A percentile compares a stretch with the other conserved stretches of the same genome.
Evolutionary conservation across 2,329 filamentous ascomycete genomes (phyloP).

Genomic region (Daldinia sp.): DNA sequence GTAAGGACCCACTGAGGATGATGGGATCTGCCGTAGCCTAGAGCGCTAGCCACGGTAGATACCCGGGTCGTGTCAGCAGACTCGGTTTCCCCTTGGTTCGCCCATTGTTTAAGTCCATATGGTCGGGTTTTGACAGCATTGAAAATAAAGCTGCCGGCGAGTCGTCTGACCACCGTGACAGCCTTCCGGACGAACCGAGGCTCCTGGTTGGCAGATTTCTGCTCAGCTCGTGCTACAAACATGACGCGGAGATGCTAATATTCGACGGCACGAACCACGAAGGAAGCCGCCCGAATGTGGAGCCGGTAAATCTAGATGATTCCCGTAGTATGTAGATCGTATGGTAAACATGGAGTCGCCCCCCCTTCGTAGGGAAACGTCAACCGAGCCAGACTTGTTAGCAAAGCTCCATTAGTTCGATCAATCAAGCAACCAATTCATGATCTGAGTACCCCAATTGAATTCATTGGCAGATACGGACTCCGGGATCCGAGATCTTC

Average conservation of each 20-base stretch:
- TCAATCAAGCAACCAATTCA: slow-evolving; percentile 34
- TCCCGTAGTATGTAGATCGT: slow-evolving; percentile 34
- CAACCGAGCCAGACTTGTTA: slow-evolving; percentile 20
- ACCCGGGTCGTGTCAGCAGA: slow-evolving; percentile 28
- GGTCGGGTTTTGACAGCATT: slow-evolving; percentile 13
- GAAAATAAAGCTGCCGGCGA: slow-evolving; percentile 4
- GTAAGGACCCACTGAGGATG: slow-evolving; percentile 17
- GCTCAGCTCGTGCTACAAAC: slow-evolving; percentile 32
- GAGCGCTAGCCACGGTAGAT: slow-evolving; percentile 32
- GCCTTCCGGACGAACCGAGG: slow-evolving; percentile 24
- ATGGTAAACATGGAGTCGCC: slow-evolving; percentile 14
- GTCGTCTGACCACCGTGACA: slow-evolving; percentile 30
- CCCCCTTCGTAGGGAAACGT: slow-evolving; percentile 11
- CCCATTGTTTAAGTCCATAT: slow-evolving; percentile 12
- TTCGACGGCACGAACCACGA: slow-evolving; percentile 7
- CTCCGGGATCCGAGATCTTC: slow-evolving; percentile 38
- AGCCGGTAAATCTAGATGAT: slow-evolving; percentile 33
- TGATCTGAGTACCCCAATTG: slow-evolving; percentile 4
- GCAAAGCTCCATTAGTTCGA: slow-evolving; percentile 25
- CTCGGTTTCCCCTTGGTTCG: slow-evolving; percentile 25
- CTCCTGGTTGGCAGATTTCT: slow-evolving; percentile 28
- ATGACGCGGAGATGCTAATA: no score
- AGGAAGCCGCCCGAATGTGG: slow-evolving; percentile 13
- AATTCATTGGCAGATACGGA: slow-evolving; percentile 33
- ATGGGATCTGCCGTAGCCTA: slow-evolving; percentile 30